Evolutionary conservation across 768 basidiomycete species (phyloP), one percentile per base, ranked within the genome.

Genomic region (Cyclocybe cylindracea): DNA sequence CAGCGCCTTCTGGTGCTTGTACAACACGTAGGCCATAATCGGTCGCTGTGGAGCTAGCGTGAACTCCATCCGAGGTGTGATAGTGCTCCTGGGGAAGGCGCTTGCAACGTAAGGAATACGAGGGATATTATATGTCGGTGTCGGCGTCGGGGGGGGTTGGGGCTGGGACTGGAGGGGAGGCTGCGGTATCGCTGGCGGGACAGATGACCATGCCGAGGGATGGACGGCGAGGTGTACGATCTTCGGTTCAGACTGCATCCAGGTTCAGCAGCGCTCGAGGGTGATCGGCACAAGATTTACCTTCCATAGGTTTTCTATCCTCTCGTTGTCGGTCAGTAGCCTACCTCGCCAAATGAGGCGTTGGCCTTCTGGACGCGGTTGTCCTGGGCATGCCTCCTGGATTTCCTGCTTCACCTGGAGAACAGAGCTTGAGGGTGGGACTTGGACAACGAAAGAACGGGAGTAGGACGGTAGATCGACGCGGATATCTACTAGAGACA

Each of bases 401-500:
- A 92, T 91, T 66, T 82, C 78, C 50, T 77, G 73, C 71, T 92
- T 92, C 53, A 91, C 73, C 60, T 88, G 78, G 33, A 72, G 70
- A 36, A 92, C 72, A 11, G 82, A 82, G 46, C 75, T 75, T 10
- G 69, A 65, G 32, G 64, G 61, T 18, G 76, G 65, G 19, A 87
- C 78, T 39, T 76, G 69, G 37, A 91, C 60, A 54, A 67, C 64
- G 64, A 91, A 87, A 7, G 88, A 89, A 57, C 75, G 80, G 46
- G 84, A 82, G 63, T 86, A 83, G 32, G 87, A 77, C n/a, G 90
- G 89, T 33, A 92, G 75, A 65, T 91, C 89, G 54, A 92, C 82
- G 53, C 78, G 83, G 46, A 91, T 69, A 58, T 75, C 67, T 58
- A 80, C 70, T 60, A 68, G 55, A 43, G 73, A 71, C 75, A 77